A percentile compares a stretch with the other conserved stretches of the same genome.
These are phyloP conservation scores for Aspergillus aculeatinus DNA, from an alignment of 2,329 filamentous ascomycete genomes.

Conservation along the genomic window DNA sequence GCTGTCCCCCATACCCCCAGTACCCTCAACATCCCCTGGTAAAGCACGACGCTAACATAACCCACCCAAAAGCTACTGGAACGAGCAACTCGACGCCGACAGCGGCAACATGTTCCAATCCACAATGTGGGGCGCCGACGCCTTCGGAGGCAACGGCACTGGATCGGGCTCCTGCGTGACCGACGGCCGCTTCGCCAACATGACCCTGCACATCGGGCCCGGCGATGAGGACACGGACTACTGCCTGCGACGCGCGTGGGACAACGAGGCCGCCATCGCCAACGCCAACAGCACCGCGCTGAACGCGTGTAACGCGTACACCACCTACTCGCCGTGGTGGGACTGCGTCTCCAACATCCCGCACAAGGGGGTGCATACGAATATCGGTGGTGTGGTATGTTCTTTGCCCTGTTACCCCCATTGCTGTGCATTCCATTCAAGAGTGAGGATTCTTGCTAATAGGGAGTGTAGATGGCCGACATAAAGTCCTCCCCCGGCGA, in stretches of 20 bases:
- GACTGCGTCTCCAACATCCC: conserved; percentile 11
- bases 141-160: conserved; percentile 11
- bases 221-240: conserved; percentile 10
- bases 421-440: no score
- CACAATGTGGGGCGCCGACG: conserved; percentile 9
- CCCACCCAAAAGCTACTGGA: background rate
- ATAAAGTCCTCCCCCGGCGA: conserved; percentile 13
- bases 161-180: conserved; percentile 7
- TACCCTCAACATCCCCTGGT: no score
- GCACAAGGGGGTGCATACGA: conserved; percentile 13
- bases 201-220: conserved; percentile 12
- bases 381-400: conserved; percentile 12
- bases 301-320: conserved; percentile 4
- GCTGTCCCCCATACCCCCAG: background rate
- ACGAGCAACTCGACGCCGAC: conserved; percentile 10
- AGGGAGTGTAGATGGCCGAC: background rate
- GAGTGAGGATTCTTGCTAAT: no score
- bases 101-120: conserved; percentile 12
- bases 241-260: conserved; percentile 11
- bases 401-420: no score
- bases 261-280: background rate
- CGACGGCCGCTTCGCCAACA: conserved; percentile 10
- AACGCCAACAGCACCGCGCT: conserved; percentile 6
- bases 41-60: no score
- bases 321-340: conserved; percentile 11